Evolutionary conservation across 2,329 filamentous ascomycete genomes (phyloP), one percentile per base, ranked within the genome.

Genomic region (Colletotrichum musicola): DNA sequence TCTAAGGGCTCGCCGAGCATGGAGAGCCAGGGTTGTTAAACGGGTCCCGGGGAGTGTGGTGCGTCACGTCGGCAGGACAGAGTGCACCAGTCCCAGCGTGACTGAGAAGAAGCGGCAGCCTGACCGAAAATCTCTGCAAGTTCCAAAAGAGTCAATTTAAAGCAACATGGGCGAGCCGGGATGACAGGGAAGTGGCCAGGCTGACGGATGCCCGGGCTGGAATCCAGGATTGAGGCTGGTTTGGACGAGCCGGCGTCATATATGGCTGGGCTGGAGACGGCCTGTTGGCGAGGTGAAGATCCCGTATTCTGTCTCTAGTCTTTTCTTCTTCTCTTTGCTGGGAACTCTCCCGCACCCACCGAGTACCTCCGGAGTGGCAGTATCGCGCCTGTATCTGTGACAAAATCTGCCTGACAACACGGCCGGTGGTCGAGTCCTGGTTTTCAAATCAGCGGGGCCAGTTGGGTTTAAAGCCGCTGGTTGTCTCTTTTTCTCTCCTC

Each of bases 81-180:
- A 35, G 27, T 59, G 30, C 46, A 42, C 46, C 57, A 60, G 57
- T 18, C 46, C 30, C 42, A 44, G 46, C 18, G 27, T 14, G 30
- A 55, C 22, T 40, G 22, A 47, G n/a, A 40, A 22, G 16, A 47
- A 64, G 30, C 30, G 47, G 38, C 6, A 55, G 54, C 46, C 61
- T 30, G 47, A 13, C 12, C 42, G 47, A 27, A 69, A 67, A 62
- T 62, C 56, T 69, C 46, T 51, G 62, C 66, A 57, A 25, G 16
- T 22, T 49, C 38, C 55, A 46, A 67, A 40, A 56, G 47, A 40
- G 66, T 56, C 66, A 69, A 67, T 62, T 57, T 69, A 62, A 62
- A 62, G 56, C 66, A 62, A 42, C 62, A 67, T 62, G 66, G 65
- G 56, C 44, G 49, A 54, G 49, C 27, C 40, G 22, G 54, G 16